Conservation (phyloP, 2,329 filamentous ascomycete species). For the Neonectria sp. region DNA sequence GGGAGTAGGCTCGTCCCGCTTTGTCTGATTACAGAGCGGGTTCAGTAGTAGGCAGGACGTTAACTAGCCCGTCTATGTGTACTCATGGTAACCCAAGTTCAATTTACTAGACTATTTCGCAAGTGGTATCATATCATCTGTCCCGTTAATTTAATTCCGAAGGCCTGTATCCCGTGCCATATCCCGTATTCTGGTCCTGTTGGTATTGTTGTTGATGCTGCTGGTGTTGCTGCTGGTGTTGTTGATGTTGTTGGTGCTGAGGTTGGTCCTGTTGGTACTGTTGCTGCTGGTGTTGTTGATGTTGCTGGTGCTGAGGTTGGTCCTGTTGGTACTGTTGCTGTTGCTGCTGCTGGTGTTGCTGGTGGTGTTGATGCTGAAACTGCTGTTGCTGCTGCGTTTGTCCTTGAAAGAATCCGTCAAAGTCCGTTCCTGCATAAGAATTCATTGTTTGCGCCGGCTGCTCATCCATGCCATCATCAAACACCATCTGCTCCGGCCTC, state of each 20-base stretch:
- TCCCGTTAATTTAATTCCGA: slow-evolving; percentile 17
- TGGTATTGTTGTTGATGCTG: slow-evolving; percentile 3
- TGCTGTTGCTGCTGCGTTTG: slow-evolving; percentile 29
- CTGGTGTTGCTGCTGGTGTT: slow-evolving; percentile 5
- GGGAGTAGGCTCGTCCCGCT: too few relatives aligned
- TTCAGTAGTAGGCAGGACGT: background rate
- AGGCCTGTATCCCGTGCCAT: slow-evolving; percentile 35
- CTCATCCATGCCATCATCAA: slow-evolving; percentile 24
- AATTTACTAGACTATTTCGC: background rate
- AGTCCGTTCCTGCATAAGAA: slow-evolving; percentile 45
- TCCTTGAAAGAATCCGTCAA: slow-evolving; percentile 41
- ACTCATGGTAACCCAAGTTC: background rate
- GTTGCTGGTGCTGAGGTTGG: background rate
- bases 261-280: slow-evolving; percentile 3
- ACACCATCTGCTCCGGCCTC: slow-evolving; percentile 22
- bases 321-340: slow-evolving; percentile 4
- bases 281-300: slow-evolving; percentile 22
- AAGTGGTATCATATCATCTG: slow-evolving; percentile 19
- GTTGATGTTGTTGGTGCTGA: slow-evolving; percentile 14
- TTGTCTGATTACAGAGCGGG: background rate
- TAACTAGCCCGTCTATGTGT: background rate
- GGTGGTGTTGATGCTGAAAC: slow-evolving; percentile 11
- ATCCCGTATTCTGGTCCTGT: slow-evolving; percentile 21
- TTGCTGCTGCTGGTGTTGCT: slow-evolving; percentile 24
- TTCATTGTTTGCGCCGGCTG: slow-evolving; percentile 21